These are phyloP conservation scores for Middelhovenomyces tepae DNA, from an alignment of 805 yeast genomes.

Conservation along the genomic window DNA sequence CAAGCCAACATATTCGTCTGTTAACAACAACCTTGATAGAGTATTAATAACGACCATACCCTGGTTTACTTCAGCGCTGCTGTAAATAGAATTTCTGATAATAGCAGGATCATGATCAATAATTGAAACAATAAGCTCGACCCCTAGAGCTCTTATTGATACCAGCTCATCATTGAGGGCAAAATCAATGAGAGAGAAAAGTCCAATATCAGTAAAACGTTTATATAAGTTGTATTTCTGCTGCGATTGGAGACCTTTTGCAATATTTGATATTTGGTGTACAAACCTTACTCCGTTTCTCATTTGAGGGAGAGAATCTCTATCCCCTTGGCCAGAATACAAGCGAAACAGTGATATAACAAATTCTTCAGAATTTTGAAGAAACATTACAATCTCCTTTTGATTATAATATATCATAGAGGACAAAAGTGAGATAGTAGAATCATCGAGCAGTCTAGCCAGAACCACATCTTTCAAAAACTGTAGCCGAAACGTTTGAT, in stretches of 20 bases:
- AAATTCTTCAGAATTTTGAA: slow-evolving; percentile 45
- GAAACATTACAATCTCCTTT: slow-evolving; percentile 50
- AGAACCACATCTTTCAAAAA: slow-evolving; percentile 81
- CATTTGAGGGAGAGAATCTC: slow-evolving; percentile 21
- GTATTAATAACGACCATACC: slow-evolving; percentile 14
- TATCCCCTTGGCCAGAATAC: slow-evolving; percentile 31
- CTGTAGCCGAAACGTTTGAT: slow-evolving; percentile 67
- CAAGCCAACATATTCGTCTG: slow-evolving; percentile 60
- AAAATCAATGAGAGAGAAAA: slow-evolving; percentile 60
- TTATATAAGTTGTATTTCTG: slow-evolving; percentile 62
- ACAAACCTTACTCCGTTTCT: slow-evolving; percentile 70
- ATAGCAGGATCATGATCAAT: slow-evolving; percentile 75
- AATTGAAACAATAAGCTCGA: slow-evolving; percentile 70
- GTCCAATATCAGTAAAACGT: slow-evolving; percentile 54
- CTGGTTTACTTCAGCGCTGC: slow-evolving; percentile 5
- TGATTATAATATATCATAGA: slow-evolving; percentile 64
- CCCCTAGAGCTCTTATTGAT: slow-evolving; percentile 56
- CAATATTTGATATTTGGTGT: slow-evolving; percentile 70
- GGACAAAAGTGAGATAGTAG: slow-evolving; percentile 55
- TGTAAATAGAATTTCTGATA: slow-evolving; percentile 25
- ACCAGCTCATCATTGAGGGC: slow-evolving; percentile 49
- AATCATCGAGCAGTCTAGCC: slow-evolving; percentile 76
- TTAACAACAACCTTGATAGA: slow-evolving; percentile 49
- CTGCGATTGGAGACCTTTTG: slow-evolving; percentile 52
- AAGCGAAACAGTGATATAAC: slow-evolving; percentile 50